These are phyloP conservation scores for Claviceps spartinae DNA, from an alignment of 2,329 filamentous ascomycete genomes.

Conservation along the genomic window DNA sequence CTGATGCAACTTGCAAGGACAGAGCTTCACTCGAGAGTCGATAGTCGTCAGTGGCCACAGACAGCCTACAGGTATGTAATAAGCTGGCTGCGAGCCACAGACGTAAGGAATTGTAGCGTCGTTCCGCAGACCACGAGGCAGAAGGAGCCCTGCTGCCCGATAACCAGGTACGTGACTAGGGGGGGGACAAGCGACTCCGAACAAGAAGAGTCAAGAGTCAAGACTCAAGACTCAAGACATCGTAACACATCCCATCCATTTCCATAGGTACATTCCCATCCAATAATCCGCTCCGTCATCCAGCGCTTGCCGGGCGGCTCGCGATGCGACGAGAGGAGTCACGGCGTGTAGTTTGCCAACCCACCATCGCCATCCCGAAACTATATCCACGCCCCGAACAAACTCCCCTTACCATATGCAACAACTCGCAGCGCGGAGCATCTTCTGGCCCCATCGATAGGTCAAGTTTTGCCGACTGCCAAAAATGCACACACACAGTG, in stretches of 20 bases:
- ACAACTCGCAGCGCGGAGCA: background rate
- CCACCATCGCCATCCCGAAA: background rate
- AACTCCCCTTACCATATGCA: background rate
- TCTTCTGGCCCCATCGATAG: background rate
- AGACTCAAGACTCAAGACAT: background rate
- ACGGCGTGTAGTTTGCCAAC: background rate
- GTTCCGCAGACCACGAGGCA: background rate
- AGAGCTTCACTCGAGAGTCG: background rate
- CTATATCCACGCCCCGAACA: too few species aligned
- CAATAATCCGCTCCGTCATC: background rate
- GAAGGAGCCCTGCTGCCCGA: background rate
- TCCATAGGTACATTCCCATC: background rate
- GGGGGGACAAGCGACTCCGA: background rate
- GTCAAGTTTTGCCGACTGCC: background rate
- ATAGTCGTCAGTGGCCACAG: background rate
- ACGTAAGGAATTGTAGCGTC: background rate
- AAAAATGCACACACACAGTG: background rate
- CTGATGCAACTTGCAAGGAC: background rate
- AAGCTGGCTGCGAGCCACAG: background rate
- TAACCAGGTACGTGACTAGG: background rate
- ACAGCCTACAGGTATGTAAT: background rate
- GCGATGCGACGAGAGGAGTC: background rate
- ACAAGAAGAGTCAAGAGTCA: background rate
- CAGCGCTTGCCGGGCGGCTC: background rate
- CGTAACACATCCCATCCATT: background rate